A percentile compares a stretch with the other conserved stretches of the same genome.
Conservation (phyloP, 2,329 filamentous ascomycete genomes). For the Gliomastix tumulicola region DNA sequence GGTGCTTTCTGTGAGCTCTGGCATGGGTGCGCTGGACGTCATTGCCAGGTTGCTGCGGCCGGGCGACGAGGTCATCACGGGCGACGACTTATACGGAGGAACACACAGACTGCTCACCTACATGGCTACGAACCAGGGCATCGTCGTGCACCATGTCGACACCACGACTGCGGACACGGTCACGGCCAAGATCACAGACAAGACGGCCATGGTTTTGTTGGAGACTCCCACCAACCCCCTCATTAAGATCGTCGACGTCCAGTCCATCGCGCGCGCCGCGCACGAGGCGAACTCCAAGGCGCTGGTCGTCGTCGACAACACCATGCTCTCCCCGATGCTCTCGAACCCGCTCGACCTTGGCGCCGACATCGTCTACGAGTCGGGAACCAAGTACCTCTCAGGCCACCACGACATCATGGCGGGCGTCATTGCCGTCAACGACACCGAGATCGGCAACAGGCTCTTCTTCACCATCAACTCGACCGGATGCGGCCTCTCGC, state of each 20-base stretch:
- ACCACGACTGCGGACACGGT: conserved; percentile 75
- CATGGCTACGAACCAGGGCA: conserved; percentile 80
- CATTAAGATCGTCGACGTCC: conserved; percentile 95
- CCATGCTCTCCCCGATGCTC: conserved; percentile 94
- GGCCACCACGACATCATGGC: conserved; percentile 99
- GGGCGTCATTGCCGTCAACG: conserved; percentile 88
- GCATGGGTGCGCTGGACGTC: conserved; percentile 95
- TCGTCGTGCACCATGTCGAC: conserved; percentile 93
- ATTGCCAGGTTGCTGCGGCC: conserved; percentile 86
- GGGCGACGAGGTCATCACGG: conserved; percentile 94
- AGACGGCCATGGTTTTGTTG: conserved; percentile 91
- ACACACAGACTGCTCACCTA: conserved; percentile 92
- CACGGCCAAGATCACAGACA: conserved; percentile 58
- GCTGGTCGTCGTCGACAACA: conserved; percentile 93
- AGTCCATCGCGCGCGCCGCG: conserved; percentile 65
- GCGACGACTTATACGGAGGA: conserved; percentile 93
- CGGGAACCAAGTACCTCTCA: conserved; percentile 94
- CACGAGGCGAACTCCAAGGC: conserved; percentile 74
- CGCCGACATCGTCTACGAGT: conserved; percentile 95
- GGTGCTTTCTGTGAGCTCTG: conserved; percentile 87
- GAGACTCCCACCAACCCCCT: conserved; percentile 96
- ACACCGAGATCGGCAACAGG: conserved; percentile 72
- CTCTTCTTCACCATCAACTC: conserved; percentile 97
- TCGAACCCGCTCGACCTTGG: conserved; percentile 91
- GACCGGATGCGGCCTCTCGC: conserved; percentile 86